A percentile compares a stretch with the other conserved stretches of the same genome.
These are phyloP conservation scores for Marasmius oreades DNA, from an alignment of 1,284 basidiomycete genomes.

Conservation along the genomic window DNA sequence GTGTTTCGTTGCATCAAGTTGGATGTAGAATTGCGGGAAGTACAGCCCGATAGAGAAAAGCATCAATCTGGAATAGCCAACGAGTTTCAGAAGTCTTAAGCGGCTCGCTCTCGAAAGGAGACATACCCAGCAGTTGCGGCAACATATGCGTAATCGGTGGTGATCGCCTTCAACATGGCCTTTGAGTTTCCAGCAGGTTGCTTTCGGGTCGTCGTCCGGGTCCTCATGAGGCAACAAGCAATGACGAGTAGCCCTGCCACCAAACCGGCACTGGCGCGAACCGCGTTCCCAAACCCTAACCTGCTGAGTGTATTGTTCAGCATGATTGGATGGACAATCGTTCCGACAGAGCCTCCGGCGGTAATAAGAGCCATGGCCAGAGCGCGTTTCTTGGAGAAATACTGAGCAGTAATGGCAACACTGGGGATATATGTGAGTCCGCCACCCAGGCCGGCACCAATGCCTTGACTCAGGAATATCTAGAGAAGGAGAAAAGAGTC, in stretches of 20 bases:
- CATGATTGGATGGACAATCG: conserved; percentile 12
- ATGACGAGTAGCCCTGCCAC: conserved; percentile 23
- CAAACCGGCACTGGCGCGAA: conserved; percentile 23
- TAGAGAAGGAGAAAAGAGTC: neutral
- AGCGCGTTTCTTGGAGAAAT: conserved; percentile 28
- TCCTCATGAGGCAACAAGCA: conserved; percentile 24
- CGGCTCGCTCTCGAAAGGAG: neutral
- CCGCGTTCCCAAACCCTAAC: conserved; percentile 30
- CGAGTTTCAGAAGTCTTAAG: neutral
- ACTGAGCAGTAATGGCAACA: conserved; percentile 30
- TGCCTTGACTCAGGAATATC: conserved; percentile 14
- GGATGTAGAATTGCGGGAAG: conserved; percentile 29
- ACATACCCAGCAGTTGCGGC: conserved; percentile 17
- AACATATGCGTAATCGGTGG: conserved; percentile 14
- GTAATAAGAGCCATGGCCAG: conserved; percentile 34
- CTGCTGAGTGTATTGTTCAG: conserved; percentile 22
- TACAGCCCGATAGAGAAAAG: conserved; percentile 22
- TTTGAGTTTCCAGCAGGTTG: conserved; percentile 9
- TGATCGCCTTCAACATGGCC: conserved; percentile 11
- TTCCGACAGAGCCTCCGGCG: conserved; percentile 11
- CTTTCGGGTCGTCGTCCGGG: conserved; percentile 16
- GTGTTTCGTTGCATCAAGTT: conserved; percentile 25
- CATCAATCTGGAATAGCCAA: conserved; percentile 12
- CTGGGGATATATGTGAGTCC: conserved; percentile 19
- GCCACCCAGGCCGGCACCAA: conserved; percentile 12